Evolutionary conservation across 768 basidiomycete genomes (phyloP).

Genomic region (Imleria badia): DNA sequence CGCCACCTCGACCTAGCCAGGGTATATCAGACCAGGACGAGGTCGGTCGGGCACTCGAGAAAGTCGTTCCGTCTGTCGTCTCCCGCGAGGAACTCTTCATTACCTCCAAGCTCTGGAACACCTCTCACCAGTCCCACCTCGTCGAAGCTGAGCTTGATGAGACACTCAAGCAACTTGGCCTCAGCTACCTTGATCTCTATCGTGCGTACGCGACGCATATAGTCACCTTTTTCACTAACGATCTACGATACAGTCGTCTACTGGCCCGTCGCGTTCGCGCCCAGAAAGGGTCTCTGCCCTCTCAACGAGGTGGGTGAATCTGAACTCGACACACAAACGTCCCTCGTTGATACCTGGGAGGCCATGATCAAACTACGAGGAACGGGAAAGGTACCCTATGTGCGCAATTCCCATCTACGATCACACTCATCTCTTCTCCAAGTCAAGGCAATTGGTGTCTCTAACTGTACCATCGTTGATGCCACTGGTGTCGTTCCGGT

Average conservation of each 20-base stretch:
- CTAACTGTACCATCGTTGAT: slow-evolving; percentile 70
- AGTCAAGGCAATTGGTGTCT: slow-evolving; percentile 76
- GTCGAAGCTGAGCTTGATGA: slow-evolving; percentile 77
- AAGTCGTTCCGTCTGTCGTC: slow-evolving; percentile 74
- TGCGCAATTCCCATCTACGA: background rate
- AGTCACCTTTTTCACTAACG: slow-evolving; percentile 1
- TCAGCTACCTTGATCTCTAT: slow-evolving; percentile 81
- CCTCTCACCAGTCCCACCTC: slow-evolving; percentile 58
- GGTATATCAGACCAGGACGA: slow-evolving; percentile 77
- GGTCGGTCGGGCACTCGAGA: slow-evolving; percentile 71
- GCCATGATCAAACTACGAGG: slow-evolving; percentile 71
- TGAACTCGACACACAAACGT: slow-evolving; percentile 56
- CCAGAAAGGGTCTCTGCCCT: slow-evolving; percentile 57
- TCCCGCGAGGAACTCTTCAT: slow-evolving; percentile 80
- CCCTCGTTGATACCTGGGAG: slow-evolving; percentile 80
- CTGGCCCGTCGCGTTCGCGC: slow-evolving; percentile 73
- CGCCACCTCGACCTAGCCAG: slow-evolving; percentile 83
- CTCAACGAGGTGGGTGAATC: slow-evolving; percentile 42
- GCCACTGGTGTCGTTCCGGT: slow-evolving; percentile 76
- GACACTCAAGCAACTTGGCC: slow-evolving; percentile 69
- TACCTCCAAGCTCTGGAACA: slow-evolving; percentile 85
- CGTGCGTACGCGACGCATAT: slow-evolving; percentile 40
- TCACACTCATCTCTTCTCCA: slow-evolving; percentile 20
- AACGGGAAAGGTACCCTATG: slow-evolving; percentile 58
- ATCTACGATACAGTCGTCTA: slow-evolving; percentile 55